Percentiles rank a stretch among this genome's conserved stretches.
phyloP scores from a whole-genome alignment of 371 early-diverging fungal genomes.

The Blakeslea trispora region DNA sequence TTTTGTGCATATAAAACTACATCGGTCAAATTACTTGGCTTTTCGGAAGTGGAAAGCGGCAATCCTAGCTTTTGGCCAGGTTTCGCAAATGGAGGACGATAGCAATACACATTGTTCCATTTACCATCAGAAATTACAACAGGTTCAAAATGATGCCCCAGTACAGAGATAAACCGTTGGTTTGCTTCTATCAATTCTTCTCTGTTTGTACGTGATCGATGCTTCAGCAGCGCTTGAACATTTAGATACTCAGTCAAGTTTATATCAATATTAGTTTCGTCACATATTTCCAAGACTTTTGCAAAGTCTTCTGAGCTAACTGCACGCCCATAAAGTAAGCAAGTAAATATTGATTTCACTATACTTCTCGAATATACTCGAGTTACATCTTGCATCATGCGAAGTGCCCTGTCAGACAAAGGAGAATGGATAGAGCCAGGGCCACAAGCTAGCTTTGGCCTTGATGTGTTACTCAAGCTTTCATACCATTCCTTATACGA shows the following conservation, averaged over 20 bases:
- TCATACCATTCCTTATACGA: conserved; percentile 24
- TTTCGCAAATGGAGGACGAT: conserved; percentile 62
- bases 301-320: conserved; percentile 63
- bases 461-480: conserved; percentile 21
- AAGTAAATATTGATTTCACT: conserved; percentile 65
- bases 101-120: conserved; percentile 64
- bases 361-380: conserved; percentile 60
- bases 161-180: conserved; percentile 56
- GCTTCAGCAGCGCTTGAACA: conserved; percentile 56
- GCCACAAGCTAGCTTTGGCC: conserved; percentile 26
- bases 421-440: conserved; percentile 1
- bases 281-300: conserved; percentile 65
- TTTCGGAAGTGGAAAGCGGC: conserved; percentile 40
- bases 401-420: conserved; percentile 29
- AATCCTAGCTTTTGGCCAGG: conserved; percentile 36
- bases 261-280: conserved; percentile 66
- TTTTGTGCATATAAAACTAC: conserved; percentile 61
- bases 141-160: conserved; percentile 68
- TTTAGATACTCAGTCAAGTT: conserved; percentile 77
- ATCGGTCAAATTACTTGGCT: conserved; percentile 52
- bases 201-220: conserved; percentile 28
- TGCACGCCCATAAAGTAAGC: conserved; percentile 61
- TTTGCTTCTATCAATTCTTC: conserved; percentile 53
- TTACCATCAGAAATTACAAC: conserved; percentile 50
- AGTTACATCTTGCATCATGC: conserved; percentile 38